Percentiles rank a stretch among this genome's conserved stretches.
Evolutionary conservation across 352 stramenopile species (phyloP).

Genomic region (Bremia lactucae): DNA sequence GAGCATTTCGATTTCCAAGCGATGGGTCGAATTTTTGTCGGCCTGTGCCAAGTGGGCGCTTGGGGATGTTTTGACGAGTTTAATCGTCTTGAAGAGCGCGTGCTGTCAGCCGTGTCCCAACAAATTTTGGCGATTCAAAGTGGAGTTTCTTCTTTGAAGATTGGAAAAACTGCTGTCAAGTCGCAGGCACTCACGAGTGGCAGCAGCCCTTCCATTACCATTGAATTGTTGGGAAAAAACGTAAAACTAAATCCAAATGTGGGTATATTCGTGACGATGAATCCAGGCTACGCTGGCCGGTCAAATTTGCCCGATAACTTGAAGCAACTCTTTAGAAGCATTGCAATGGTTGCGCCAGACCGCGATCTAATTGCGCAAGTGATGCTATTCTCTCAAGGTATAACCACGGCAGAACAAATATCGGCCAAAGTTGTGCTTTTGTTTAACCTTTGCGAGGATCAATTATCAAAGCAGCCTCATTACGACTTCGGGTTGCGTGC

Average conservation of each 20-base stretch:
- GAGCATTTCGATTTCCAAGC: conserved; percentile 99
- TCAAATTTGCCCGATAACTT: conserved; percentile 97
- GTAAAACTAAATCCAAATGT: conserved; percentile 95
- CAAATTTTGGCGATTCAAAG: conserved; percentile 99
- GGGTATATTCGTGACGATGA: conserved; percentile 99
- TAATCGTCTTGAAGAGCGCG: conserved; percentile 98
- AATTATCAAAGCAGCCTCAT: conserved; percentile 98
- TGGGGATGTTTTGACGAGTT: conserved; percentile 99
- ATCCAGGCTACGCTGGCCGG: conserved; percentile 98
- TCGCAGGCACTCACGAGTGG: conserved; percentile 13
- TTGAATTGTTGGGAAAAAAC: conserved; percentile 93
- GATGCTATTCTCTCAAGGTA: conserved; percentile 99
- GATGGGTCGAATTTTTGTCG: conserved; percentile 99
- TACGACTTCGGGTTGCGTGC: conserved; percentile 99
- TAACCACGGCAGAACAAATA: conserved; percentile 95
- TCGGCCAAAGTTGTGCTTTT: conserved; percentile 96
- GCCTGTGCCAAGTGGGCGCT: conserved; percentile 97
- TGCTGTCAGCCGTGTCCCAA: conserved; percentile 98
- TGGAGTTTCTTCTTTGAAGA: conserved; percentile 87
- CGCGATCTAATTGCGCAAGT: conserved; percentile 98
- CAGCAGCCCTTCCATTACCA: conserved; percentile 31
- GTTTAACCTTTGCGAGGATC: conserved; percentile 96
- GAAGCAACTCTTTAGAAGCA: conserved; percentile 99
- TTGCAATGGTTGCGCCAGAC: conserved; percentile 99
- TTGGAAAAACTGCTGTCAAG: conserved; percentile 28